Percentiles rank a stretch among this genome's conserved stretches.
Conservation (phyloP, 352 stramenopile species). For the Phytophthora uliginosa region DNA sequence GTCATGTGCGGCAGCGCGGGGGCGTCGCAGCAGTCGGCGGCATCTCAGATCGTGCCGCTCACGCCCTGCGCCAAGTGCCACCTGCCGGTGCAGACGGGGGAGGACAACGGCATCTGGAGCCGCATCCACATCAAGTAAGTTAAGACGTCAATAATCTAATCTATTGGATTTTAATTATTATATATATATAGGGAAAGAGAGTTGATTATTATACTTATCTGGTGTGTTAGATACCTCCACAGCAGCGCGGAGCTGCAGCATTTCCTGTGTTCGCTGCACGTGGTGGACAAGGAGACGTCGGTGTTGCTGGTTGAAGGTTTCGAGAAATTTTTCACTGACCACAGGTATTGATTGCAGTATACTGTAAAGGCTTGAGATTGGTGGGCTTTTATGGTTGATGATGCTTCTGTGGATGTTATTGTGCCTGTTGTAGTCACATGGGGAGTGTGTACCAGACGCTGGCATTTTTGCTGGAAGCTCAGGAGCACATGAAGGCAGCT, state of each 20-base stretch:
- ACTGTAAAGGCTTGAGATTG: not conserved
- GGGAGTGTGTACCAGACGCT: slow-evolving; percentile 72
- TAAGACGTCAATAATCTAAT: too few relatives aligned
- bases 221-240: slow-evolving; percentile 49
- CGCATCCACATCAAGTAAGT: slow-evolving; percentile 79
- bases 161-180: too few relatives aligned
- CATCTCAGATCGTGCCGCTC: not conserved
- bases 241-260: slow-evolving; percentile 61
- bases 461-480: slow-evolving; percentile 61
- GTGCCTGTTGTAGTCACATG: slow-evolving; percentile 32
- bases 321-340: slow-evolving; percentile 60
- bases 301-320: slow-evolving; percentile 71
- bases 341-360: slow-evolving; percentile 29
- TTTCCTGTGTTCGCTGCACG: slow-evolving; percentile 69
- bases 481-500: slow-evolving; percentile 55
- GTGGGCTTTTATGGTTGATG: not conserved
- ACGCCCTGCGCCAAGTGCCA: not conserved
- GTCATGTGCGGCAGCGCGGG: slow-evolving; percentile 49
- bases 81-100: not conserved
- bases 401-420: slow-evolving; percentile 8
- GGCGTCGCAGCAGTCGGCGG: not conserved
- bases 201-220: slow-evolving; percentile 1
- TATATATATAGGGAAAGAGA: not conserved
- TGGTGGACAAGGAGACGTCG: slow-evolving; percentile 52
- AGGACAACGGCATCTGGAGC: slow-evolving; percentile 56